Base-by-base conservation (phyloP, 1,284 basidiomycete species). In the Pascua guehoae region DNA sequence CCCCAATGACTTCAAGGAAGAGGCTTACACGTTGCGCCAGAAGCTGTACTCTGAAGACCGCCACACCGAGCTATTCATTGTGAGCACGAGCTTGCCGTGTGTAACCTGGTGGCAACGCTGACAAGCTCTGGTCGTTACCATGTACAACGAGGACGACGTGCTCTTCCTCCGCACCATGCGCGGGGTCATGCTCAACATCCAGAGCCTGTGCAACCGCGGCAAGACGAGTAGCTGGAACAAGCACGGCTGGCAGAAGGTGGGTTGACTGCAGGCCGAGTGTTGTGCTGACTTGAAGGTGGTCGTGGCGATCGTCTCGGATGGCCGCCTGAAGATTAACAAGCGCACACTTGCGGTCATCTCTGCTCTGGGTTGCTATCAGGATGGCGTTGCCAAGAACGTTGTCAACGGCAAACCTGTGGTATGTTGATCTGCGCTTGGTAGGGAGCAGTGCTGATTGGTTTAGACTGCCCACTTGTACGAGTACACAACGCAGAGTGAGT, bases 191-290 rank as follows among this genome's bases (percentile, higher is more conserved):
- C 90, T 87, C 80, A 93, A 93, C 68, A 71, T 78, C 45, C 72
- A 73, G 0, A 73, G 77, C 63, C 62, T 75, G 17, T 73, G 72
- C 58, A 66, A 64, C 5, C 57, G 70, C 10, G 57, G 56, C 5
- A 71, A 82, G 54, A 88, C 86, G 66, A 91, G 90, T 81, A 96
- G 88, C 1, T 97, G 94, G 94, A 92, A 92, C 1, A 88, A 90
- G 72, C 91, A 96, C 0, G 92, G 93, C 0, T 97, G 94, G 94
- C 95, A 96, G 81, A 97, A 96, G 82, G 89, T 86, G 38, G 41
- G 69, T 50, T 38, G 8, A 12, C 11, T 4, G 36, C 14, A 24
- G 81, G 81, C 8, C 76, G 82, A n/a, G 81, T 79, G 61, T 79
- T 32, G 80, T 58, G 37, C 48, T 58, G 41, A 54, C 45, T 37